Percentiles rank a stretch among this genome's conserved stretches.
phyloP scores from a whole-genome alignment of 2,329 filamentous ascomycete genomes.

The Diaporthe capsici region DNA sequence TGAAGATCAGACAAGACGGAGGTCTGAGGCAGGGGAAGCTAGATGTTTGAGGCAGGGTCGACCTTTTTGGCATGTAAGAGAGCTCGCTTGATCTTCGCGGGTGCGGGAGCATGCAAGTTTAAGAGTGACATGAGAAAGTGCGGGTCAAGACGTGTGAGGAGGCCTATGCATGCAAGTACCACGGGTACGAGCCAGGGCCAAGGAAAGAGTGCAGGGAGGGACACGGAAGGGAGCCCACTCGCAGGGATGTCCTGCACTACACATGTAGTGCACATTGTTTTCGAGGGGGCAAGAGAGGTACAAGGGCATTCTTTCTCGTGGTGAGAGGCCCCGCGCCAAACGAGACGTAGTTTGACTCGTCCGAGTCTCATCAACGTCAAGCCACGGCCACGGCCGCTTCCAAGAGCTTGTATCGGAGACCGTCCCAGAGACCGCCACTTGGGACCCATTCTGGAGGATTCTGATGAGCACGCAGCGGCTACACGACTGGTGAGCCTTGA shows the following conservation, averaged over 20 bases:
- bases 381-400: constrained; percentile 17
- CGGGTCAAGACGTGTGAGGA: constrained; percentile 41
- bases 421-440: constrained; percentile 33
- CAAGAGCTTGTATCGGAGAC: constrained; percentile 14
- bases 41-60: constrained; percentile 53
- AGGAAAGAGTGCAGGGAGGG: constrained; percentile 19
- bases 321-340: constrained; percentile 38
- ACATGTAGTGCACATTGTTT: constrained; percentile 13
- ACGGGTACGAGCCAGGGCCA: constrained; percentile 48
- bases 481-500: constrained; percentile 7
- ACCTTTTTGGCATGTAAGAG: constrained; percentile 53
- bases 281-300: constrained; percentile 31
- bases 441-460: background rate
- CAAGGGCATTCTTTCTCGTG: constrained; percentile 9
- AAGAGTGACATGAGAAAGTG: constrained; percentile 56
- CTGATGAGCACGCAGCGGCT: constrained; percentile 29
- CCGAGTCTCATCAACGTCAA: constrained; percentile 37
- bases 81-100: constrained; percentile 53
- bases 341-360: constrained; percentile 35
- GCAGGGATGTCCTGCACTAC: constrained; percentile 21
- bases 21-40: constrained; percentile 43
- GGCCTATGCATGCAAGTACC: constrained; percentile 37
- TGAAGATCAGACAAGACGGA: constrained; percentile 55
- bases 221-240: constrained; percentile 13
- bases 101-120: constrained; percentile 59